These are phyloP conservation scores for Colletotrichum destructivum DNA, from an alignment of 2,329 filamentous ascomycete species.

Conservation along the genomic window DNA sequence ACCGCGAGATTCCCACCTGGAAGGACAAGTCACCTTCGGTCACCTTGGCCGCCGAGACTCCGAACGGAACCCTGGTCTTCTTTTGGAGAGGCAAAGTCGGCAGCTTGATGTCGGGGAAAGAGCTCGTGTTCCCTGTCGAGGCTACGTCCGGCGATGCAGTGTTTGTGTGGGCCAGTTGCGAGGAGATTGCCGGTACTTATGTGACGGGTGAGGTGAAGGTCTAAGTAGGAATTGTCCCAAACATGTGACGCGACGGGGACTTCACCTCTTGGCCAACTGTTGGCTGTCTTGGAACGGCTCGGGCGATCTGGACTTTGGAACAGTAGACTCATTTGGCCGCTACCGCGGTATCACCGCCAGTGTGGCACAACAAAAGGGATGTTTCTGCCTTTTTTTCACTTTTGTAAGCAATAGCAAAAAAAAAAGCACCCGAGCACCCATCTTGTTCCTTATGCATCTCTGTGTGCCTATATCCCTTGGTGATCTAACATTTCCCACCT, in stretches of 20 bases:
- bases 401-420: too few relatives aligned
- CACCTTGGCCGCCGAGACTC: constrained; percentile 81
- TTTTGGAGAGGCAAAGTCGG: constrained; percentile 76
- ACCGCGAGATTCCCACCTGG: constrained; percentile 75
- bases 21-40: constrained; percentile 76
- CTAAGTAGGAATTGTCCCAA: background rate
- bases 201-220: constrained; percentile 46
- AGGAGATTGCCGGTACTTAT: constrained; percentile 81
- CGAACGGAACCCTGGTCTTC: constrained; percentile 78
- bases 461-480: too few relatives aligned
- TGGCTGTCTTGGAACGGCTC: too few relatives aligned
- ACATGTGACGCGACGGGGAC: background rate
- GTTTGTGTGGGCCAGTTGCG: constrained; percentile 84
- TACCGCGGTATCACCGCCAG: constrained; percentile 16
- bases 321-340: constrained; percentile 21
- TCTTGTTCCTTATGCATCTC: too few relatives aligned
- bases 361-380: too few relatives aligned
- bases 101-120: constrained; percentile 73
- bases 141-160: constrained; percentile 68
- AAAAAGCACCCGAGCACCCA: too few relatives aligned
- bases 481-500: too few relatives aligned
- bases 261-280: background rate
- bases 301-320: background rate
- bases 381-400: too few relatives aligned
- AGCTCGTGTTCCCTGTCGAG: constrained; percentile 68